phyloP scores from a whole-genome alignment of 192 early-diverging fungal species.

The Fimicolochytrium jonesii region DNA sequence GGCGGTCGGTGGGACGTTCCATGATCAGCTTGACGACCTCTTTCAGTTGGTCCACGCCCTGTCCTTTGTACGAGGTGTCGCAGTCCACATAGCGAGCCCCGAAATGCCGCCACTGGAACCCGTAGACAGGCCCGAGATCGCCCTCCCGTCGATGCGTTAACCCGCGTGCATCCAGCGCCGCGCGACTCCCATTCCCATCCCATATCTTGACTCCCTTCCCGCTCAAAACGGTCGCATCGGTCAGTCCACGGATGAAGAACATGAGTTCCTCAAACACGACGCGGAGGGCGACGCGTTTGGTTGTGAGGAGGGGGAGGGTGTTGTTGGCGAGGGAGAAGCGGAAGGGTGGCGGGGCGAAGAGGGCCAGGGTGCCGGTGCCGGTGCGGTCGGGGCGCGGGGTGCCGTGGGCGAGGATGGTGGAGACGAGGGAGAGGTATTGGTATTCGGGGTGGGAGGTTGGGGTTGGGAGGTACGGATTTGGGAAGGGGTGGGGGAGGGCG shows the following conservation, averaged over 20 bases:
- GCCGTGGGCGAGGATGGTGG: slow-evolving; percentile 65
- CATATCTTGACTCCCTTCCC: slow-evolving; percentile 60
- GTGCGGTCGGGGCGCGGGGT: slow-evolving; percentile 82
- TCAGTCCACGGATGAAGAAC: slow-evolving; percentile 92
- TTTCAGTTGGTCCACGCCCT: slow-evolving; percentile 90
- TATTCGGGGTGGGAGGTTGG: slow-evolving; percentile 46
- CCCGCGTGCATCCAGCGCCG: slow-evolving; percentile 81
- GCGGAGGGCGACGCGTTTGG: slow-evolving; percentile 90
- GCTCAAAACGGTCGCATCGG: slow-evolving; percentile 70
- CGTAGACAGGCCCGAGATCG: slow-evolving; percentile 94
- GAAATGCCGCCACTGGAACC: slow-evolving; percentile 99
- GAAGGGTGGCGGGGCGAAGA: slow-evolving; percentile 77
- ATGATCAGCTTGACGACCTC: slow-evolving; percentile 84
- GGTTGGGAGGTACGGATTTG: neutral
- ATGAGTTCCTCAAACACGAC: slow-evolving; percentile 90
- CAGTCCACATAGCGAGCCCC: slow-evolving; percentile 83
- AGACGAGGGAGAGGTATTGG: slow-evolving; percentile 83
- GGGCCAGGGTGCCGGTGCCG: slow-evolving; percentile 51
- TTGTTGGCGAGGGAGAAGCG: slow-evolving; percentile 76
- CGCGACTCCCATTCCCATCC: slow-evolving; percentile 82
- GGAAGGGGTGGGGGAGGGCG: too few relatives aligned
- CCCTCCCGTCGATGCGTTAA: slow-evolving; percentile 71
- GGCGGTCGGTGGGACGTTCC: slow-evolving; percentile 78
- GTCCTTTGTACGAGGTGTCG: slow-evolving; percentile 80
- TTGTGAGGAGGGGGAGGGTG: slow-evolving; percentile 85